Evolutionary conservation across 805 yeast genomes (phyloP).

Genomic region (Candida nonsorbophila): DNA sequence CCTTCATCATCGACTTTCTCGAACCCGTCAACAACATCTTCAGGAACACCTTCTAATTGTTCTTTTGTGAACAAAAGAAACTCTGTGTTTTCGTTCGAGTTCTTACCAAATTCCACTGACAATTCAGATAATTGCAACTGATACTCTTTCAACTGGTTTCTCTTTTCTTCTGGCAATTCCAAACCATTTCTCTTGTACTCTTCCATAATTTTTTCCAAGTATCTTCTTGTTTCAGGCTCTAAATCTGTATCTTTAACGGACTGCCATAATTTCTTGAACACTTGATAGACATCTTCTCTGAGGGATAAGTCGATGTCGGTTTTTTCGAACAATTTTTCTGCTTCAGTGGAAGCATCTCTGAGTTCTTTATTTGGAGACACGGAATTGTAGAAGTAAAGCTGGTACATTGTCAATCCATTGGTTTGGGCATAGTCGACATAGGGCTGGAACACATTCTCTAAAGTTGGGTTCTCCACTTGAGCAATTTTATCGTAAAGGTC

Average conservation of each 20-base stretch:
- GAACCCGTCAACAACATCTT: conserved; percentile 54
- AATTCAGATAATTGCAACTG: conserved; percentile 56
- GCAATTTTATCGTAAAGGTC: conserved; percentile 52
- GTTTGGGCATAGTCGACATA: conserved; percentile 48
- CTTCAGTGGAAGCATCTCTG: conserved; percentile 65
- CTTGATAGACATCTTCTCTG: conserved; percentile 50
- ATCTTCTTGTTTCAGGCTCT: conserved; percentile 53
- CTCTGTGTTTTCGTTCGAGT: conserved; percentile 68
- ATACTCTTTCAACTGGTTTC: conserved; percentile 53
- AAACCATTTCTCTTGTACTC: conserved; percentile 67
- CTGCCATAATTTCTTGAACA: conserved; percentile 49
- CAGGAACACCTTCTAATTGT: conserved; percentile 72
- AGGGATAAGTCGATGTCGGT: conserved; percentile 58
- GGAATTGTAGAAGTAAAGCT: conserved; percentile 64
- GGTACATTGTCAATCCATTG: conserved; percentile 40
- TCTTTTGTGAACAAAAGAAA: conserved; percentile 53
- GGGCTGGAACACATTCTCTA: conserved; percentile 53
- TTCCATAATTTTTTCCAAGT: conserved; percentile 50
- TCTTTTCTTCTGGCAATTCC: conserved; percentile 48
- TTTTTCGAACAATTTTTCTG: conserved; percentile 53
- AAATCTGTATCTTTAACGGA: conserved; percentile 20
- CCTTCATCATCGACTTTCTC: conserved; percentile 41
- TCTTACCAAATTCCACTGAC: conserved; percentile 54
- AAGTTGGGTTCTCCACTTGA: conserved; percentile 40
- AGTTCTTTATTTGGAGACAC: conserved; percentile 61